Percentiles rank a stretch among this genome's conserved stretches.
Conservation (phyloP, 2,329 filamentous ascomycete species). For the Phyllosticta capitalensis region DNA sequence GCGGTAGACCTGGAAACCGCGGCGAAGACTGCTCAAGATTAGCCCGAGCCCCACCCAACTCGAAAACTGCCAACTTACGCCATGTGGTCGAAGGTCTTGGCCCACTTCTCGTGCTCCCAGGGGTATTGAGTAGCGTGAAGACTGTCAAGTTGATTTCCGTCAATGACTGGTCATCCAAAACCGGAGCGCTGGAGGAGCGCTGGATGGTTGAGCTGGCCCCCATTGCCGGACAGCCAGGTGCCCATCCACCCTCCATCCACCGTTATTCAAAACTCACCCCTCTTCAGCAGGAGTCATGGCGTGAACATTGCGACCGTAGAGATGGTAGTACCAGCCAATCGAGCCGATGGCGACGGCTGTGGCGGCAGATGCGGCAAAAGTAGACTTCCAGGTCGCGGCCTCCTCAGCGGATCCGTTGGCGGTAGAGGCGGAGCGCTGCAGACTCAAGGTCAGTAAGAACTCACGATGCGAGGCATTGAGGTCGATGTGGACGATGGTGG, state of each 20-base stretch:
- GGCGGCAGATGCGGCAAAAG: slow-evolving; percentile 76
- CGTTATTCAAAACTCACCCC: slow-evolving; percentile 61
- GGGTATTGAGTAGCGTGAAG: slow-evolving; percentile 87
- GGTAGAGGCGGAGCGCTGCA: slow-evolving; percentile 56
- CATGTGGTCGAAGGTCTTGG: slow-evolving; percentile 95
- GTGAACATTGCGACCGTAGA: slow-evolving; percentile 79
- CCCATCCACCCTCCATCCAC: slow-evolving; percentile 3
- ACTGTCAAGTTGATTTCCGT: slow-evolving; percentile 42
- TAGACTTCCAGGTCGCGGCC: slow-evolving; percentile 71
- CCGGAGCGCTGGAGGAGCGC: background rate
- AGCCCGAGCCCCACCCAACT: background rate
- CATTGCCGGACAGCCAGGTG: background rate
- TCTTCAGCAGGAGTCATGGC: slow-evolving; percentile 93
- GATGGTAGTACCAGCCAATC: slow-evolving; percentile 93
- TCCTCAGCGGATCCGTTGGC: slow-evolving; percentile 58
- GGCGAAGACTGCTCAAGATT: slow-evolving; percentile 61
- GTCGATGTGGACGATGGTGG: slow-evolving; percentile 11
- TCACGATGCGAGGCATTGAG: slow-evolving; percentile 13
- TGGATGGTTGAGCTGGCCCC: background rate
- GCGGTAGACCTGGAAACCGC: slow-evolving; percentile 98
- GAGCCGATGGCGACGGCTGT: slow-evolving; percentile 81
- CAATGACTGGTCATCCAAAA: slow-evolving; percentile 18
- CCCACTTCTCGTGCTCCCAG: slow-evolving; percentile 87
- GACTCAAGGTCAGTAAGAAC: slow-evolving; percentile 23
- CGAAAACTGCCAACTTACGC: slow-evolving; percentile 54